Base-by-base conservation (phyloP, 2,329 filamentous ascomycete genomes). In the Paecilomyces formosus region DNA sequence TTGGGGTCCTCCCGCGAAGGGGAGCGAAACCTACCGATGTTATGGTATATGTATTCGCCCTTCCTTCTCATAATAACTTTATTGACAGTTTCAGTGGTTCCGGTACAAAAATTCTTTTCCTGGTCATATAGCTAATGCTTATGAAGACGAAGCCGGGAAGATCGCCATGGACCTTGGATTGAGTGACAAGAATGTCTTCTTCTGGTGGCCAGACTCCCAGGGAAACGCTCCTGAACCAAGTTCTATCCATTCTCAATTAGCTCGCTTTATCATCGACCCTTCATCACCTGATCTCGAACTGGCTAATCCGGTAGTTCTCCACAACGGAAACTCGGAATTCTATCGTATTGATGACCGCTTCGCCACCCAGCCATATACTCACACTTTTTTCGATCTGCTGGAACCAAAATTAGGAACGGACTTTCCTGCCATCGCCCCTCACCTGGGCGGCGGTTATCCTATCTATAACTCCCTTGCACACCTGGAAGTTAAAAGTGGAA, bases 381-480 rank as follows among this genome's bases (percentile, higher is more conserved):
- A 78, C 72, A 13, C 78, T 58, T 78, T 79, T 64, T 75, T 80
- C 56, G 69, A 74, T 11, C 67, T 73, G 50, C 80, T 79, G 62
- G 76, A 79, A 0, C 75, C 77, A 1, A 70, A 70, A 0, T 74
- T 78, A 0, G 62, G 61, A 1, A 74, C 69, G 1, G 66, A 74
- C 50, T 72, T 71, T 50, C 7, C 57, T 0, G 57, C 60, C 1
- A 70, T 73, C 9, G 61, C 45, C 4, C 67, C 70, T 0, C 56
- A 60, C 13, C 57, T 71, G 31, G 74, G 73, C 1, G 72, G 72
- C 7, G 66, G 66, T 1, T 64, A 62, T 53, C 66, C 66, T 2
- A 65, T 79, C 3, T 82, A 80, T 64, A 81, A 82, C 60, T 71
- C 73, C 12, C 65, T 82, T 8, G 78, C 72, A n/a, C 76, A 81